These are phyloP conservation scores for Terfezia claveryi DNA, from an alignment of 495 filamentous ascomycete genomes.

Conservation along the genomic window DNA sequence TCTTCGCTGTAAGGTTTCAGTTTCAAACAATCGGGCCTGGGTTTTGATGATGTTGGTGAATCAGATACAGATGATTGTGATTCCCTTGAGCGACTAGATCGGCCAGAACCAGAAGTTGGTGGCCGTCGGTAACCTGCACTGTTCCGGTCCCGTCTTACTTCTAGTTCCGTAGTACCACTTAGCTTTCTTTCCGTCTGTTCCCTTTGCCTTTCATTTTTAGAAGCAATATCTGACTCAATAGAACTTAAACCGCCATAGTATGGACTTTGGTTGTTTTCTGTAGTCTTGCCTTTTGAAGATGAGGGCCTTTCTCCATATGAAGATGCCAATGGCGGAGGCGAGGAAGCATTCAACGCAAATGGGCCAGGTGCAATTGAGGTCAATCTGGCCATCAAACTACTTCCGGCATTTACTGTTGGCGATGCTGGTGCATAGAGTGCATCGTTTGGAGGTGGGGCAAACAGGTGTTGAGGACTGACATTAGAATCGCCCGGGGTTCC, in stretches of 20 bases:
- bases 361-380: constrained; percentile 45
- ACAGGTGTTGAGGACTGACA: neutral
- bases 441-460: neutral
- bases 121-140: neutral
- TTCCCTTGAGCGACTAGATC: neutral
- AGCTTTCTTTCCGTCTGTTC: too few species aligned
- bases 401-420: constrained; percentile 22
- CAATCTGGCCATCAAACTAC: constrained; percentile 34
- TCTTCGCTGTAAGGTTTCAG: too few species aligned
- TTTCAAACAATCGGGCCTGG: neutral
- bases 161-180: too few species aligned
- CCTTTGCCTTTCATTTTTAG: too few species aligned
- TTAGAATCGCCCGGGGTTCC: neutral
- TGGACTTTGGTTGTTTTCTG: neutral
- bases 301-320: neutral
- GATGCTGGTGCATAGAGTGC: constrained; percentile 26
- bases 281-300: constrained; percentile 9
- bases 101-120: neutral
- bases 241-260: too few species aligned
- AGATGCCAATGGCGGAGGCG: neutral
- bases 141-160: too few species aligned
- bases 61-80: neutral
- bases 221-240: too few species aligned
- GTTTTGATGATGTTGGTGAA: neutral
- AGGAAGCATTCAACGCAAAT: constrained; percentile 27